Evolutionary conservation across 2,329 filamentous ascomycete genomes (phyloP).

Genomic region (Ascochyta koolunga): DNA sequence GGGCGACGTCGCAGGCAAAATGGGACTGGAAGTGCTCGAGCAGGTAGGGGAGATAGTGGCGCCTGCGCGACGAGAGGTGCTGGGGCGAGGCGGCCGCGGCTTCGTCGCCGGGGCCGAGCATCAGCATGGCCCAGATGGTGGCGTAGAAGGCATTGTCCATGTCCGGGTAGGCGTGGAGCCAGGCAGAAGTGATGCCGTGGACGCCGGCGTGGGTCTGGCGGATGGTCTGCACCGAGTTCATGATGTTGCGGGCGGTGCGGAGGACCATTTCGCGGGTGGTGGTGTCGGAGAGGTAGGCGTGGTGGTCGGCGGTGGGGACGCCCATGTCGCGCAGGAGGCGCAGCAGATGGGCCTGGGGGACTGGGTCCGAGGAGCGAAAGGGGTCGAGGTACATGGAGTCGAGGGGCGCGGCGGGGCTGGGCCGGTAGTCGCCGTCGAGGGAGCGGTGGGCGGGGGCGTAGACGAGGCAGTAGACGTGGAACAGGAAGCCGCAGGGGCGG

Average conservation of each 20-base stretch:
- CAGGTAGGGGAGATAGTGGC: slow-evolving; percentile 68
- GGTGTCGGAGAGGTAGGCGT: slow-evolving; percentile 68
- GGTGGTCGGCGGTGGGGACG: slow-evolving; percentile 46
- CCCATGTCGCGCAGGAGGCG: slow-evolving; percentile 63
- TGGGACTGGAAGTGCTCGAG: slow-evolving; percentile 68
- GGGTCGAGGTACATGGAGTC: slow-evolving; percentile 82
- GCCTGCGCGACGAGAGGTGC: slow-evolving; percentile 45
- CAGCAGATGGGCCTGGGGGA: slow-evolving; percentile 65
- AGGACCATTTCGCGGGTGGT: slow-evolving; percentile 71
- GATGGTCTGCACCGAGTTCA: slow-evolving; percentile 68
- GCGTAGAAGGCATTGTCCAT: slow-evolving; percentile 71
- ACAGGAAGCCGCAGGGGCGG: slow-evolving; percentile 79
- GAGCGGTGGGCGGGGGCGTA: slow-evolving; percentile 65
- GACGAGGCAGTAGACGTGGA: slow-evolving; percentile 83
- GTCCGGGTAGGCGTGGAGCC: slow-evolving; percentile 50
- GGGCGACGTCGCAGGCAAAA: slow-evolving; percentile 73
- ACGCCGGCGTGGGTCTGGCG: slow-evolving; percentile 34
- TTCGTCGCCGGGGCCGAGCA: slow-evolving; percentile 46
- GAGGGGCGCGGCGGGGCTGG: slow-evolving; percentile 30
- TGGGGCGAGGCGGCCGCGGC: slow-evolving; percentile 18
- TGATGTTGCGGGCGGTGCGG: slow-evolving; percentile 80
- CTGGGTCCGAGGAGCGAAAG: slow-evolving; percentile 72
- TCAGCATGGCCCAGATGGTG: slow-evolving; percentile 71
- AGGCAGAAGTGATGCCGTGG: slow-evolving; percentile 30
- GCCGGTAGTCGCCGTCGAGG: slow-evolving; percentile 49